Conservation (phyloP, 148 eudicot species). For the Arctostaphylos glauca region DNA sequence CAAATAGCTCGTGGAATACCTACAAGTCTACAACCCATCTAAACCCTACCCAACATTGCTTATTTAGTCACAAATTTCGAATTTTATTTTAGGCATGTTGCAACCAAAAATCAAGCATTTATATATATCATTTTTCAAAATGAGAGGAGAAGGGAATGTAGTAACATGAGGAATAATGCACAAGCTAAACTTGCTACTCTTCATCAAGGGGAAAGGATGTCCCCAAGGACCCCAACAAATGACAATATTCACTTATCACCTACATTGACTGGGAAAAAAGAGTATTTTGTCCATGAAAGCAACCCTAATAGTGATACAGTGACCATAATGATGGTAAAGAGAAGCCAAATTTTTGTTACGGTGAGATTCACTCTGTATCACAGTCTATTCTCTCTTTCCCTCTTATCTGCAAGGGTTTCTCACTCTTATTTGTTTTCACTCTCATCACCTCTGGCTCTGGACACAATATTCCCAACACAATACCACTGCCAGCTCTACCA, state of each 20-base stretch:
- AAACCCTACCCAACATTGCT: neutral
- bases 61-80: neutral
- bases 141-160: neutral
- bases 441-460: neutral
- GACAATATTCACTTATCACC: neutral
- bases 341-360: too few relatives aligned
- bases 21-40: neutral
- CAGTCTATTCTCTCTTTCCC: neutral
- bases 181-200: neutral
- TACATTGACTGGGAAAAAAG: neutral
- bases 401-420: neutral
- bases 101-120: neutral
- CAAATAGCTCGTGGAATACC: neutral
- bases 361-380: neutral
- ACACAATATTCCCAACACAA: neutral
- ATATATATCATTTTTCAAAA: neutral
- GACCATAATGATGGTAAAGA: neutral
- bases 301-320: neutral
- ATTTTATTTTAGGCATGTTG: neutral
- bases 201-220: neutral
- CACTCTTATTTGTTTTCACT: neutral
- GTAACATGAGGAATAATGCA: neutral
- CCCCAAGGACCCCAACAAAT: neutral
- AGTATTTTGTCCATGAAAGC: neutral
- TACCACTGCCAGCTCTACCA: neutral